phyloP scores from a whole-genome alignment of 768 basidiomycete genomes.

The Mycena olivaceomarginata region DNA sequence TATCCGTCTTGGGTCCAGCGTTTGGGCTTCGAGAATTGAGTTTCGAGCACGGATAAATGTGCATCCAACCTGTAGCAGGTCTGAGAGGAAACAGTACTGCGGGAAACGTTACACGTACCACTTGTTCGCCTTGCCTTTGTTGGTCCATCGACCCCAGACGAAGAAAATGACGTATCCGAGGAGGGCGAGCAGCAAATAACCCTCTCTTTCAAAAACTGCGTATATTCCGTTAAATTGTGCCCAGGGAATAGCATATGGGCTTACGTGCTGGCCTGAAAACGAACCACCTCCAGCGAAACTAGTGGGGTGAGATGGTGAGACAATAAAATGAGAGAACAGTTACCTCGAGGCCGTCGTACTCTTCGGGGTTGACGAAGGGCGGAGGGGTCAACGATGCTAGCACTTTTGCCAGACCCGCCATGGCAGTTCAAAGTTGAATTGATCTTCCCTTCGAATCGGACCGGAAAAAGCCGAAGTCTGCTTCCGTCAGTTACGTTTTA shows the following conservation, averaged over 20 bases:
- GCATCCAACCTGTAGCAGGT: slow-evolving; percentile 71
- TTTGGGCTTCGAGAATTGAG: slow-evolving; percentile 87
- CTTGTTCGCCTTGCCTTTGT: slow-evolving; percentile 75
- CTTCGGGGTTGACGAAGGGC: slow-evolving; percentile 68
- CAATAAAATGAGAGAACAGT: not conserved
- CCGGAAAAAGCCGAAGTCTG: not conserved
- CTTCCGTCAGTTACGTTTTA: not conserved
- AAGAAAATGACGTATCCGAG: slow-evolving; percentile 75
- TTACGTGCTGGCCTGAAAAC: slow-evolving; percentile 88
- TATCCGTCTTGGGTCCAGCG: slow-evolving; percentile 80
- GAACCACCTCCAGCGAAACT: slow-evolving; percentile 81
- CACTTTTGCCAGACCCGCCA: slow-evolving; percentile 57
- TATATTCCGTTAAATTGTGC: slow-evolving; percentile 13
- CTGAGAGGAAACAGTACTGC: slow-evolving; percentile 41
- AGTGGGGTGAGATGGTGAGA: not conserved
- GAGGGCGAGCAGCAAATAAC: slow-evolving; percentile 70
- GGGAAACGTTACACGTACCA: slow-evolving; percentile 70
- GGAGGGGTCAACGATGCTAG: slow-evolving; percentile 72
- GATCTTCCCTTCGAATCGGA: not conserved
- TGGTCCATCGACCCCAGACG: slow-evolving; percentile 76
- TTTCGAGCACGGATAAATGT: slow-evolving; percentile 73
- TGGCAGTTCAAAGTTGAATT: slow-evolving; percentile 6
- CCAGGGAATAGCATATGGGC: slow-evolving; percentile 48
- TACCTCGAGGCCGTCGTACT: slow-evolving; percentile 84
- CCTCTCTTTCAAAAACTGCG: slow-evolving; percentile 82